phyloP scores from a whole-genome alignment of 1,284 basidiomycete species.

The Tetrapyrgos nigripes region DNA sequence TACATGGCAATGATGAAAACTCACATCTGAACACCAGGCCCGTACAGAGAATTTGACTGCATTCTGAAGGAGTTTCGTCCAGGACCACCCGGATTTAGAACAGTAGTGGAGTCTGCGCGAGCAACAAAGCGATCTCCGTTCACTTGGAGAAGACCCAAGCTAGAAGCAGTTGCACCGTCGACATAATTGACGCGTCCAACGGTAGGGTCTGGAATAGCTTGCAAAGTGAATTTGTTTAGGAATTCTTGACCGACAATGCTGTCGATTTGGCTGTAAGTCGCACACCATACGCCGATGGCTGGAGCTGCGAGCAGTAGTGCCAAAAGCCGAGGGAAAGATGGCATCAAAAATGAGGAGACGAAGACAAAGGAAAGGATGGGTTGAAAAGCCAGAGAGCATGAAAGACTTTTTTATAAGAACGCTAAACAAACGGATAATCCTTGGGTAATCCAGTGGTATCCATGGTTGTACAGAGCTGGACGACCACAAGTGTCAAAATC shows the following conservation, averaged over 20 bases:
- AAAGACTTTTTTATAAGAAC: neutral
- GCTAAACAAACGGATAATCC: neutral
- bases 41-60: conserved; percentile 50
- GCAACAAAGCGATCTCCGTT: conserved; percentile 42
- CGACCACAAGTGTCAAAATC: too few relatives aligned
- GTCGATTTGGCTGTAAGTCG: conserved; percentile 37
- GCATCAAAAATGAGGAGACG: neutral
- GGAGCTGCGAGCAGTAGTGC: neutral
- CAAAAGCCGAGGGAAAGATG: neutral
- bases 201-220: conserved; percentile 58
- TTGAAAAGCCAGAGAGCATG: neutral
- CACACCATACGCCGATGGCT: conserved; percentile 11
- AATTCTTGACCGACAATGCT: conserved; percentile 52
- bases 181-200: conserved; percentile 63
- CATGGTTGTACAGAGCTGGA: too few relatives aligned
- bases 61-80: conserved; percentile 59
- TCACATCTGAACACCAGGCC: conserved; percentile 54
- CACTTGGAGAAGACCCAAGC: conserved; percentile 43
- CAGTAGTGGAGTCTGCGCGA: conserved; percentile 50
- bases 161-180: conserved; percentile 37
- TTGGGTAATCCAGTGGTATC: neutral
- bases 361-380: neutral
- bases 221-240: conserved; percentile 49
- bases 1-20: conserved; percentile 22
- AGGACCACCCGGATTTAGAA: conserved; percentile 47